Percentiles rank a stretch among this genome's conserved stretches.
Conservation (phyloP, 169 alveolate species). For the Cryptosporidium andersoni region DNA sequence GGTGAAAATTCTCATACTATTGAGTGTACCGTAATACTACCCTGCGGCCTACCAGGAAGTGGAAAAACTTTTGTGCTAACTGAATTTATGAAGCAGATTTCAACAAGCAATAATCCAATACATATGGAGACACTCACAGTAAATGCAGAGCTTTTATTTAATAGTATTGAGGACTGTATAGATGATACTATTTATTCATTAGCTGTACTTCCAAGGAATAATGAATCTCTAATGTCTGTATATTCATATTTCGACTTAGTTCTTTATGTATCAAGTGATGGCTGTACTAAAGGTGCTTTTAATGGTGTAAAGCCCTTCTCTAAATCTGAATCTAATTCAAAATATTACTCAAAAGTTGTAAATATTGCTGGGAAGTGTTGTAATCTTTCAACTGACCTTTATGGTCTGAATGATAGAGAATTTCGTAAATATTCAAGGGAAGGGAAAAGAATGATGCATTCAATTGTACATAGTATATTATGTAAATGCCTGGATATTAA, state of each 20-base stretch:
- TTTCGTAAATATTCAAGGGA: too few species aligned
- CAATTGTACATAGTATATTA: too few species aligned
- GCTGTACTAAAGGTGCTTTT: conserved; percentile 25
- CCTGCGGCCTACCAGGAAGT: conserved; percentile 43
- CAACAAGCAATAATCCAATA: neutral
- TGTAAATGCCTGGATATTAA: too few species aligned
- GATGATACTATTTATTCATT: conserved; percentile 35
- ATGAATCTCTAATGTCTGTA: neutral
- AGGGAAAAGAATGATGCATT: too few species aligned
- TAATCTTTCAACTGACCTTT: neutral
- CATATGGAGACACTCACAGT: conserved; percentile 3
- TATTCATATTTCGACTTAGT: conserved; percentile 4
- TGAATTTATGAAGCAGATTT: neutral
- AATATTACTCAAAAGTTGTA: neutral
- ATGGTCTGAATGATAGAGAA: too few species aligned
- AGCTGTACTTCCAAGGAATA: neutral
- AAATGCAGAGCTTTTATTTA: neutral
- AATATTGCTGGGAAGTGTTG: neutral
- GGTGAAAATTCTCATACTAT: neutral
- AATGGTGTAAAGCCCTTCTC: conserved; percentile 26
- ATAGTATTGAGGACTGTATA: neutral
- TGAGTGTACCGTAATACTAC: conserved; percentile 34
- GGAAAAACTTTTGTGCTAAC: conserved; percentile 36
- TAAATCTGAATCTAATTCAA: neutral
- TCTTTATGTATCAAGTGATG: conserved; percentile 56